Base-by-base conservation (phyloP, 306 rosid genomes). In the Trichosanthes truncata region DNA sequence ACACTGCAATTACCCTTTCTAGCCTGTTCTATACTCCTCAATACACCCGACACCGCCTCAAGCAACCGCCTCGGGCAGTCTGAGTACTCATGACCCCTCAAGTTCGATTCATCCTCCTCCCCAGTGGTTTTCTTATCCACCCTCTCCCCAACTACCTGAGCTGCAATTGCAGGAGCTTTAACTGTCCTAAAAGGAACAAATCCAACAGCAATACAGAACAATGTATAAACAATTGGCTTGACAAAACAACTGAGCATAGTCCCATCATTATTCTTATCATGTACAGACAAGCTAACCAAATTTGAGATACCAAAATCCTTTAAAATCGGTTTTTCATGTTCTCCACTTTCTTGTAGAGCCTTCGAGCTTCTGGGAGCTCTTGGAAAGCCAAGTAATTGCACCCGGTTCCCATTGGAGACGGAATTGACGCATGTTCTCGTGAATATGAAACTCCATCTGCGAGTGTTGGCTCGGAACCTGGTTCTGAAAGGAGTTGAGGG, bases 121-220 rank as follows among this genome's bases (percentile, higher is more conserved):
- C 78, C 82, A 18, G 48, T 74, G 14, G 46, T 43, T 65, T 74
- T 84, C 88, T 49, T 75, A 26, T 23, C 55, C 74, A 49, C 35
- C 26, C 25, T 77, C 80, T 59, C 85, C 7, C 55, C 56, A n/a
- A 65, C 81, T 69, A 46, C 77, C 7, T 87, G 83, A 23, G 86
- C 87, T 0, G 86, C 97, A 8, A 84, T 13, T 0, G 92, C 98
- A 20, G 83, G 82, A 80, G 38, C 74, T 40, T 82, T 85, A 80
- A 79, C 65, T 15, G 80, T 23, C 68, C 87, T 83, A 80, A 89
- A 26, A 8, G 92, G 84, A 66, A 90, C 71, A 71, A 85, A 85
- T 5, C 95, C 90, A 31, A 94, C 6, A 5, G 91, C 93, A 78
- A 89, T 79, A 55, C 91, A 94, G 33, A 92, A 83, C 46, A 91